These are phyloP conservation scores for Pythium phragmitis DNA, from an alignment of 352 stramenopile species.

Conservation along the genomic window DNA sequence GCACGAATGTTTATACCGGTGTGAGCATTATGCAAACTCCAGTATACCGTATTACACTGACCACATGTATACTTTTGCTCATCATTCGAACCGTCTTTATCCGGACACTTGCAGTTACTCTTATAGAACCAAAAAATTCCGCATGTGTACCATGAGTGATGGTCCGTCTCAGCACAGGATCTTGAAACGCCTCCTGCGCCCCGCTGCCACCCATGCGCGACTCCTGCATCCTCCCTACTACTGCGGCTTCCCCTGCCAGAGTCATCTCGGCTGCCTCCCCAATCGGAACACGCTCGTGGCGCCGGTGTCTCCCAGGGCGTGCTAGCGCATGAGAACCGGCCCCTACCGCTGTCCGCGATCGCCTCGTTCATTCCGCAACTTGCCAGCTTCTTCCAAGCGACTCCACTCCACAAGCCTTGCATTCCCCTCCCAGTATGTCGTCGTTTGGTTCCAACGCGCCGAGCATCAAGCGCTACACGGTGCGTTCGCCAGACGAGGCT, in stretches of 20 bases:
- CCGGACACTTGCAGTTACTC: slow-evolving; percentile 5
- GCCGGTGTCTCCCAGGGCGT: too few species aligned
- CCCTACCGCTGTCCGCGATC: not conserved
- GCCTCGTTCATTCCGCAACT: slow-evolving; percentile 12
- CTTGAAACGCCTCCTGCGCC: not conserved
- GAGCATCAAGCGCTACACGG: slow-evolving; percentile 8
- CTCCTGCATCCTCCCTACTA: not conserved
- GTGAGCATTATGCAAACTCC: too few species aligned
- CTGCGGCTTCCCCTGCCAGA: not conserved
- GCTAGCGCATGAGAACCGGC: not conserved
- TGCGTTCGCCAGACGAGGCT: slow-evolving; percentile 16
- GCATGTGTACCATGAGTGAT: slow-evolving; percentile 10
- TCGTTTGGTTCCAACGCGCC: not conserved
- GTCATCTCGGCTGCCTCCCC: not conserved
- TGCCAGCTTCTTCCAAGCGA: not conserved
- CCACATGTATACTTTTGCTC: too few species aligned
- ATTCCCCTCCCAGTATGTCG: not conserved
- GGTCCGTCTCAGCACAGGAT: slow-evolving; percentile 7
- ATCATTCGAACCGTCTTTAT: slow-evolving; percentile 10
- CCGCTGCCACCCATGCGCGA: not conserved
- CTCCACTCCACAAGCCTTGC: not conserved
- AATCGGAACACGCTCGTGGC: not conserved
- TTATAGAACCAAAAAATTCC: not conserved
- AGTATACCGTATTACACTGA: too few species aligned
- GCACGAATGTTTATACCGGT: too few species aligned